Evolutionary conservation across 305 asterid genomes (phyloP).

Genomic region (Fraxinus xanthoxyloides): DNA sequence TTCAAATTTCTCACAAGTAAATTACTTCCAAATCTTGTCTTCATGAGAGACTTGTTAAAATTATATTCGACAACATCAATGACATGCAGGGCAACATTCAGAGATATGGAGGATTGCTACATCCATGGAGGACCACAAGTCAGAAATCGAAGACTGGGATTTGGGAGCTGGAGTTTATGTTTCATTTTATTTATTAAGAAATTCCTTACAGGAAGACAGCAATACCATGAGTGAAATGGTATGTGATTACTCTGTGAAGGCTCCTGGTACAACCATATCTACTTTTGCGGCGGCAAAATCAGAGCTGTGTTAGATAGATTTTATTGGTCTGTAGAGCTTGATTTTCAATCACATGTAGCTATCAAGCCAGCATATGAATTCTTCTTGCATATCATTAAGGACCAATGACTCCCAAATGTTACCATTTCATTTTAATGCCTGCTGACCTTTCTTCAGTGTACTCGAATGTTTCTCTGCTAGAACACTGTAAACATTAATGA

Average conservation of each 20-base stretch:
- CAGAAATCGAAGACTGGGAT: conserved; percentile 95
- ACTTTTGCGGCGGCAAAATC: neutral
- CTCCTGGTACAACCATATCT: neutral
- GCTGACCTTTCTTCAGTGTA: conserved; percentile 9
- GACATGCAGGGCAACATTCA: conserved; percentile 61
- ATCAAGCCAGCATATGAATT: conserved; percentile 7
- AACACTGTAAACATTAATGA: neutral
- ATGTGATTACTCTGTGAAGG: conserved; percentile 23
- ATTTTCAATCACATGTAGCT: neutral
- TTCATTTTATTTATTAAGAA: conserved; percentile 61
- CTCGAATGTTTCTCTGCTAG: neutral
- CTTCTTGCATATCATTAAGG: neutral
- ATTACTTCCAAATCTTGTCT: neutral
- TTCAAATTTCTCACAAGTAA: neutral
- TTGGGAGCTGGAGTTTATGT: conserved; percentile 88
- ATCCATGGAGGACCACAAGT: conserved; percentile 74
- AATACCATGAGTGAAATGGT: conserved; percentile 64
- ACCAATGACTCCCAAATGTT: neutral
- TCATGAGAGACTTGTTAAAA: neutral
- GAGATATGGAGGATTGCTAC: conserved; percentile 80
- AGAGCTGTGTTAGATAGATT: neutral
- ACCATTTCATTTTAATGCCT: conserved; percentile 3
- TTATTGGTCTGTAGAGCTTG: neutral
- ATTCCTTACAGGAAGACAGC: conserved; percentile 66
- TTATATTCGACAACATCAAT: conserved; percentile 15